Evolutionary conservation across 306 rosid genomes (phyloP).

Genomic region (Sicyos edulis): DNA sequence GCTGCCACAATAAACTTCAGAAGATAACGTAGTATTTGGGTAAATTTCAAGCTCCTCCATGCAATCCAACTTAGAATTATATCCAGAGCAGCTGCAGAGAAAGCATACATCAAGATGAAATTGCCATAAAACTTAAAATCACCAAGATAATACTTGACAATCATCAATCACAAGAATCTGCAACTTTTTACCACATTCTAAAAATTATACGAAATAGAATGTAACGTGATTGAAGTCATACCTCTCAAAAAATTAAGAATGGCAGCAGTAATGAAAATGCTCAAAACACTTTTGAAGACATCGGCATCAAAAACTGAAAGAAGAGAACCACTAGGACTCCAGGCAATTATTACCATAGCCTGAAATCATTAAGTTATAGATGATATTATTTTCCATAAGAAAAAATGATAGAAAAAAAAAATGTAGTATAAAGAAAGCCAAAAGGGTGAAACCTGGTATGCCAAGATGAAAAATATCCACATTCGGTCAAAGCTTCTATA

Average conservation of each 20-base stretch:
- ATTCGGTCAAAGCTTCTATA: conserved; percentile 95
- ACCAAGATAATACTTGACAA: conserved; percentile 4
- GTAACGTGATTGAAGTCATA: conserved; percentile 20
- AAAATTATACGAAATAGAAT: not conserved
- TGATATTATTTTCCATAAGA: conserved; percentile 1
- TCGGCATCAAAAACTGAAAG: conserved; percentile 53
- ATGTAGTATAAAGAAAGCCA: conserved; percentile 17
- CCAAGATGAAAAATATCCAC: conserved; percentile 96
- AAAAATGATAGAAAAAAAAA: conserved; percentile 11
- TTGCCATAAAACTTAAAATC: not conserved
- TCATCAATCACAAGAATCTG: not conserved
- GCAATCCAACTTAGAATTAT: conserved; percentile 75
- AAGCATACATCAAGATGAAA: conserved; percentile 23
- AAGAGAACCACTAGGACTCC: conserved; percentile 76
- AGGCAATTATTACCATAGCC: conserved; percentile 91
- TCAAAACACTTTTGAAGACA: conserved; percentile 73
- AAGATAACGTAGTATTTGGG: conserved; percentile 77
- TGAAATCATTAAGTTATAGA: conserved; percentile 33
- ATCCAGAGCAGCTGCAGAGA: conserved; percentile 68
- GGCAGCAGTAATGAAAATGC: conserved; percentile 80
- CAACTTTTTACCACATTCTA: not conserved
- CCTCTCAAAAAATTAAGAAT: conserved; percentile 92
- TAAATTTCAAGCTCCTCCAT: conserved; percentile 77
- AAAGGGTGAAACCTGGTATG: conserved; percentile 65
- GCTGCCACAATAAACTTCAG: conserved; percentile 79